Percentiles rank a stretch among this genome's conserved stretches.
These are phyloP conservation scores for Jamesozyma hellenica DNA, from an alignment of 805 yeast species.

Conservation along the genomic window DNA sequence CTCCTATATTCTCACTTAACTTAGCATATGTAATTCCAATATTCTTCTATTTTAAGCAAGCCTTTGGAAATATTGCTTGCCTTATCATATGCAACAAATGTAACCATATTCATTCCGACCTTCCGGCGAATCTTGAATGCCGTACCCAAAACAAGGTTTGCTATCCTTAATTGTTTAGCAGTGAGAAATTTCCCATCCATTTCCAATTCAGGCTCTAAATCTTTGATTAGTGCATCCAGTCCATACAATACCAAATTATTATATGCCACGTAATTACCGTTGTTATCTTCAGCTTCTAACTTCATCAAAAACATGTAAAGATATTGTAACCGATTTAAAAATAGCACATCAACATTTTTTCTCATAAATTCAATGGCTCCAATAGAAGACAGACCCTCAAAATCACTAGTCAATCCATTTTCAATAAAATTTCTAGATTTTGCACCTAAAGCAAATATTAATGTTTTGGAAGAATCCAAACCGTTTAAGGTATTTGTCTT, in stretches of 20 bases:
- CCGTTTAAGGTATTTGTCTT: background rate
- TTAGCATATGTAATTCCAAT: conserved; percentile 21
- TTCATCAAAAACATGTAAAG: conserved; percentile 28
- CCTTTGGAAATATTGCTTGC: conserved; percentile 1
- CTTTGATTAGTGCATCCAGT: conserved; percentile 14
- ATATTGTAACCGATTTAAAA: conserved; percentile 25
- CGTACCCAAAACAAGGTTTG: conserved; percentile 18
- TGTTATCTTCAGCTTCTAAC: conserved; percentile 18
- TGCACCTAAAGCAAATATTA: conserved; percentile 23
- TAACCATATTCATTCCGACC: conserved; percentile 10
- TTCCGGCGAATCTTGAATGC: conserved; percentile 16
- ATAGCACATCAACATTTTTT: conserved; percentile 17
- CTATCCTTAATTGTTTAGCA: conserved; percentile 9
- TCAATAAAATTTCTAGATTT: conserved; percentile 20
- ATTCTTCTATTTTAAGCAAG: conserved; percentile 14
- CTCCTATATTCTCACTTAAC: background rate
- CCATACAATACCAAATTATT: conserved; percentile 22
- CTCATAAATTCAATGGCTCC: conserved; percentile 9
- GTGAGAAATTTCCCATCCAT: background rate
- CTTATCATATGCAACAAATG: conserved; percentile 7
- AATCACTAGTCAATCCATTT: conserved; percentile 7
- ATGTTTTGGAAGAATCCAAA: conserved; percentile 5
- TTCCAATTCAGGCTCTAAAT: background rate
- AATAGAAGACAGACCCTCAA: conserved; percentile 12
- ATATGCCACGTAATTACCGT: conserved; percentile 4